phyloP scores from a whole-genome alignment of 768 basidiomycete genomes.

The Leccinellum albellum region DNA sequence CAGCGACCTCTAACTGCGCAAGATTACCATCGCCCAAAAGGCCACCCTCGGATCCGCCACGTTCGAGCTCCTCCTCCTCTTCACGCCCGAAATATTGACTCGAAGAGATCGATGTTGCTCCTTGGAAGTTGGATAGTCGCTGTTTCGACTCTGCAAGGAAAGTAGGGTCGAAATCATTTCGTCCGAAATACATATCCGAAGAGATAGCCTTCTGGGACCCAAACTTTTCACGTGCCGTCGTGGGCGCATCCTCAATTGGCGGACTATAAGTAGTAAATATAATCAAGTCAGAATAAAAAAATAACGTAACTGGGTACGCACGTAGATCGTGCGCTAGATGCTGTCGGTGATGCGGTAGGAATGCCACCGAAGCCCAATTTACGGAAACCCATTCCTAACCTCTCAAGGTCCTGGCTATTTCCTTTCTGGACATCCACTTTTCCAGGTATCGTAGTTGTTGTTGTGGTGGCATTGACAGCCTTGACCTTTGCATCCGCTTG shows the following conservation, averaged over 20 bases:
- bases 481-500: slow-evolving; percentile 29
- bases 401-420: slow-evolving; percentile 48
- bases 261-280: slow-evolving; percentile 17
- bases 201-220: slow-evolving; percentile 93
- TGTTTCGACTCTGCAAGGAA: slow-evolving; percentile 72
- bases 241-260: slow-evolving; percentile 56
- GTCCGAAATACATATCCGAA: slow-evolving; percentile 95
- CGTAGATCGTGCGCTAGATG: slow-evolving; percentile 44
- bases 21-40: slow-evolving; percentile 46
- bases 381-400: slow-evolving; percentile 68
- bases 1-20: slow-evolving; percentile 58
- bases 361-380: slow-evolving; percentile 83
- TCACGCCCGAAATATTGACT: slow-evolving; percentile 96
- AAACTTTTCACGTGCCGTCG: slow-evolving; percentile 86
- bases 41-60: slow-evolving; percentile 51
- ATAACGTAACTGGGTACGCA: slow-evolving; percentile 11
- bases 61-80: slow-evolving; percentile 53
- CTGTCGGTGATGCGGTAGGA: slow-evolving; percentile 56
- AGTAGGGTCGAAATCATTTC: slow-evolving; percentile 78
- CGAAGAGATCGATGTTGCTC: slow-evolving; percentile 90
- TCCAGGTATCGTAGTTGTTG: slow-evolving; percentile 22
- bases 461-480: slow-evolving; percentile 23
- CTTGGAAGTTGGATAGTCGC: slow-evolving; percentile 81
- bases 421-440: slow-evolving; percentile 36
- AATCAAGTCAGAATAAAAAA: neutral